phyloP scores from a whole-genome alignment of 2,329 filamentous ascomycete genomes.

The Aspergillus ochraceoroseus region DNA sequence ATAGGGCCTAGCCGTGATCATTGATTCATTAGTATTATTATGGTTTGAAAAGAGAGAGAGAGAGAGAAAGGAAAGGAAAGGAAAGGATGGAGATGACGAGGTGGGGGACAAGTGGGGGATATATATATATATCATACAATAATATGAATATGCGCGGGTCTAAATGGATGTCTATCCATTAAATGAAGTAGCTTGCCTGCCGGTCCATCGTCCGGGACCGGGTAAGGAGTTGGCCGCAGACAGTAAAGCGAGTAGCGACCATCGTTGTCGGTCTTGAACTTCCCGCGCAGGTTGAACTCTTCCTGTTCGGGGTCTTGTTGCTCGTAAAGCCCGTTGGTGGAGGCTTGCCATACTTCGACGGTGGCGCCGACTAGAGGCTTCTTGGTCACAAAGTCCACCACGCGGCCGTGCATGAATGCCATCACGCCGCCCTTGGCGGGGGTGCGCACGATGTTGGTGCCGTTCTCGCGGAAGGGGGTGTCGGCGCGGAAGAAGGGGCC shows the following conservation, averaged over 20 bases:
- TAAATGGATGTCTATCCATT: constrained; percentile 57
- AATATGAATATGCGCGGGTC: constrained; percentile 61
- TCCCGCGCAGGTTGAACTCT: constrained; percentile 69
- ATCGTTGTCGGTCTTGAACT: constrained; percentile 62
- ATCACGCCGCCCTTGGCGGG: constrained; percentile 50
- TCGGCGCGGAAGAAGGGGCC: constrained; percentile 79
- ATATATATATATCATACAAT: no score
- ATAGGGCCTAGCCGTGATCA: constrained; percentile 43
- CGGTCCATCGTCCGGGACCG: constrained; percentile 54
- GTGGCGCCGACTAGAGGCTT: constrained; percentile 60
- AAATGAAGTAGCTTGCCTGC: constrained; percentile 55
- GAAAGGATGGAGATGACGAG: not conserved
- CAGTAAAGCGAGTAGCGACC: constrained; percentile 62
- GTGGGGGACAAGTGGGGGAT: no score
- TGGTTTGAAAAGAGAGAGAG: not conserved
- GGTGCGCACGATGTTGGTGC: constrained; percentile 60
- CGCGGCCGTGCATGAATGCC: constrained; percentile 61
- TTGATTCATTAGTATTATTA: not conserved
- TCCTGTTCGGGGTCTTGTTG: constrained; percentile 67
- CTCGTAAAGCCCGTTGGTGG: constrained; percentile 67
- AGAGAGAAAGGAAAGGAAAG: not conserved
- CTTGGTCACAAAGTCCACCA: constrained; percentile 56
- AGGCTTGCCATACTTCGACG: constrained; percentile 76
- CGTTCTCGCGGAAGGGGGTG: constrained; percentile 65
- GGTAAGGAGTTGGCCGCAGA: constrained; percentile 56